These are phyloP conservation scores for Penicillium sp. DNA, from an alignment of 2,329 filamentous ascomycete species.

Conservation along the genomic window DNA sequence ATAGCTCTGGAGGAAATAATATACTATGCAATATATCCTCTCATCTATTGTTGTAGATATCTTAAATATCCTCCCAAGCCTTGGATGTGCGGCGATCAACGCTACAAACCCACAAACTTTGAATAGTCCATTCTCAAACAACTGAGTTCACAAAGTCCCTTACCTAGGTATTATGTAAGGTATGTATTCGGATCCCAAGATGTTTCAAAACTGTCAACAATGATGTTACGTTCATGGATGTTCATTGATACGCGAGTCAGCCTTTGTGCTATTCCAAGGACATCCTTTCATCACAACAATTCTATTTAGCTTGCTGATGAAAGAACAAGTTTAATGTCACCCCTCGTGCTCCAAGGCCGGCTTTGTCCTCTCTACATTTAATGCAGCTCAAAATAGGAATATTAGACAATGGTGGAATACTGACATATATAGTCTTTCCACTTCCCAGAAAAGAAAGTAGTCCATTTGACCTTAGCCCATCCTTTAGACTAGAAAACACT, in stretches of 20 bases:
- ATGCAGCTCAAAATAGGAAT: neutral
- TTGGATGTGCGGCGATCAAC: too few relatives aligned
- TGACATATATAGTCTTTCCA: neutral
- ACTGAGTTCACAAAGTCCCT: too few relatives aligned
- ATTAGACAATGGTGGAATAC: neutral
- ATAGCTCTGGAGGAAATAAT: too few relatives aligned
- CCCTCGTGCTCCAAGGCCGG: neutral
- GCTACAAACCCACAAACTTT: too few relatives aligned
- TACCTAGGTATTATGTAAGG: too few relatives aligned
- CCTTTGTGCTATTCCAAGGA: neutral
- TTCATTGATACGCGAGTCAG: neutral
- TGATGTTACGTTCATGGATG: neutral
- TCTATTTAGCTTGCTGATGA: neutral
- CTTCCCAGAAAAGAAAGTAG: neutral
- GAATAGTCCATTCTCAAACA: too few relatives aligned
- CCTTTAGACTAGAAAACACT: neutral
- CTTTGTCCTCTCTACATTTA: neutral
- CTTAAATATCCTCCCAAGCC: too few relatives aligned
- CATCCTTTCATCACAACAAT: neutral
- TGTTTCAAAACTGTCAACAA: neutral
- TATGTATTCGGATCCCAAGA: neutral
- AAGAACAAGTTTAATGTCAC: neutral
- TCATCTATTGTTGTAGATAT: too few relatives aligned
- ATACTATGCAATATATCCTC: too few relatives aligned
- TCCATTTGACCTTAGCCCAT: neutral